Evolutionary conservation across 768 basidiomycete genomes (phyloP).

Genomic region (Lactarius trivialis): DNA sequence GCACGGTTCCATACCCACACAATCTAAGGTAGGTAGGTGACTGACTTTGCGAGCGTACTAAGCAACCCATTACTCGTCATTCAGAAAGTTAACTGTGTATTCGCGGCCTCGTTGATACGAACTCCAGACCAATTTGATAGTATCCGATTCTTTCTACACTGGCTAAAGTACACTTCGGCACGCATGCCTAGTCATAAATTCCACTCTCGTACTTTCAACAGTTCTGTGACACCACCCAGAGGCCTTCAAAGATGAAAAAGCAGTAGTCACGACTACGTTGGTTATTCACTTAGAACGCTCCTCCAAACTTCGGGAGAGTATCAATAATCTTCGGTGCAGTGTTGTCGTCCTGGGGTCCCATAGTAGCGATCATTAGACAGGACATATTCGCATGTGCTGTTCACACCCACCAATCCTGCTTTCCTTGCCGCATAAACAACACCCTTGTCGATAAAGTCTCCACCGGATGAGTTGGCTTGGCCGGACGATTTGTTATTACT

Average conservation of each 20-base stretch:
- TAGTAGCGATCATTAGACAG: background rate
- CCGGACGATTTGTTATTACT: background rate
- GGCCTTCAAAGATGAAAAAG: background rate
- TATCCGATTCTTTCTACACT: background rate
- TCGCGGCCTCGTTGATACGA: too few relatives aligned
- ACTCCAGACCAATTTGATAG: too few relatives aligned
- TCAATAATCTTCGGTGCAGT: conserved; percentile 36
- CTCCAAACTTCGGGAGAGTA: conserved; percentile 19
- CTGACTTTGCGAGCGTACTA: too few relatives aligned
- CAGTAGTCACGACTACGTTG: background rate
- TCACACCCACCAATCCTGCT: conserved; percentile 39
- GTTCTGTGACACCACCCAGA: background rate
- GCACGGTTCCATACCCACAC: background rate
- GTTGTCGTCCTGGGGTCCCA: conserved; percentile 26
- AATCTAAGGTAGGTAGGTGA: background rate
- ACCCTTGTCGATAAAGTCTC: conserved; percentile 33
- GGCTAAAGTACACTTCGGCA: background rate
- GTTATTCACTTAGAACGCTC: background rate
- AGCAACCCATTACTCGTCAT: too few relatives aligned
- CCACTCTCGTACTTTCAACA: background rate
- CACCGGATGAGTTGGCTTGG: background rate
- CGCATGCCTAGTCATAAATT: background rate
- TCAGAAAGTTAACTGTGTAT: too few relatives aligned
- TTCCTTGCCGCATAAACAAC: conserved; percentile 33
- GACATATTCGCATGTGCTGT: background rate